Evolutionary conservation across 352 stramenopile species (phyloP), one percentile per base, ranked within the genome.

Genomic region (Phytophthora pisi): DNA sequence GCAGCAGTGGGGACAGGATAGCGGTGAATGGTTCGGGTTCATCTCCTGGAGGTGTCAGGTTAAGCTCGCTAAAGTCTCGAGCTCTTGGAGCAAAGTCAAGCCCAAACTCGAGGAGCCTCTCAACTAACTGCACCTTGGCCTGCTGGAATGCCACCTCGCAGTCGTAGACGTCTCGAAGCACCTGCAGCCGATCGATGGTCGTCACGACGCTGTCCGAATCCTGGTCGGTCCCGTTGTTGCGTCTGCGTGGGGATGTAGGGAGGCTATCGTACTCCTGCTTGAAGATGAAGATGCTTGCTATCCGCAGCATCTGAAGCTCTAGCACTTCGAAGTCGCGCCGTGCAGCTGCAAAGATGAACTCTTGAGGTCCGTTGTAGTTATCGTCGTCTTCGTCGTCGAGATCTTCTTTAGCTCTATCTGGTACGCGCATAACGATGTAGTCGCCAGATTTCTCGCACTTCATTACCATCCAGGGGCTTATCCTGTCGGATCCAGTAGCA

Each of bases 151-250:
- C 40, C 4, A 84, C 49, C 46, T 88, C 77, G 34, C 68, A 82
- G 23, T 90, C 71, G 56, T 88, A 90, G 5, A 87, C 34, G 34
- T 91, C 83, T 4, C 58, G 71, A n/a, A 91, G 51, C 2, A 88
- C 79, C 20, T 86, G 75, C 43, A 86, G 56, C 15, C 81, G 75
- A 53, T 91, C 83, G 46, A 91, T 79, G 1, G 72, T 68, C 15
- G 66, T 61, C 46, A 66, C 57, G 4, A 56, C 15, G n/a, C 24
- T 42, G 15, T 54, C 49, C 1, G 47, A 57, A 28, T 51, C 36
- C 9, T 45, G 26, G 36, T 38, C 8, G 15, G 10, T 42, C 15
- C 15, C n/a, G 20, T 31, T 61, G 38, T 6, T 34, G 20, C 15
- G 42, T 10, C 71, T 65, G 2, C 52, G 31, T 31, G 58, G 26